These are phyloP conservation scores for Poronia punctata DNA, from an alignment of 495 filamentous ascomycete species.

Conservation along the genomic window DNA sequence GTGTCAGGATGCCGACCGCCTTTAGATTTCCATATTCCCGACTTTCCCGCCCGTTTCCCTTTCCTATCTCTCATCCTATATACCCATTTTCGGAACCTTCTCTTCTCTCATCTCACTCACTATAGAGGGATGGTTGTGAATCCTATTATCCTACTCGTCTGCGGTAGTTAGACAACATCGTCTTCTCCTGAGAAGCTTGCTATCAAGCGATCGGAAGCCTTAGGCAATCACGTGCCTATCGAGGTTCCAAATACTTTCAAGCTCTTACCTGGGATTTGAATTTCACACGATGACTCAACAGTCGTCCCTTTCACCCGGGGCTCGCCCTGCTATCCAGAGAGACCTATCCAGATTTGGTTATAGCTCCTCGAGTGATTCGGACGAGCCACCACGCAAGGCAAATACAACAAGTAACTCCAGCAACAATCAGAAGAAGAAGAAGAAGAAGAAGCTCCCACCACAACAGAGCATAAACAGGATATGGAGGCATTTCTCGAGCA, in stretches of 20 bases:
- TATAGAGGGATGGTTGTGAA: too few species aligned
- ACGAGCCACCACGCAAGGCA: slow-evolving; percentile 24
- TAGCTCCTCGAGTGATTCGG: slow-evolving; percentile 31
- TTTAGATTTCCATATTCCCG: too few species aligned
- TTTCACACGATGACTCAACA: slow-evolving; percentile 3
- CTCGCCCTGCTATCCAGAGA: slow-evolving; percentile 3
- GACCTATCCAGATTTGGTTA: slow-evolving; percentile 26
- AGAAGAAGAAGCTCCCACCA: slow-evolving; percentile 55
- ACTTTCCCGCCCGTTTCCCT: too few species aligned
- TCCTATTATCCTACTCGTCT: too few species aligned
- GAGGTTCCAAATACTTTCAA: too few species aligned
- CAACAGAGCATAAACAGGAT: slow-evolving; percentile 72
- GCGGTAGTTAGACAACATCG: too few species aligned
- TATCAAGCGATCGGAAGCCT: background rate
- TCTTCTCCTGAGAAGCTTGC: too few species aligned
- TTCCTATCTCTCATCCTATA: too few species aligned
- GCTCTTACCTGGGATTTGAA: too few species aligned
- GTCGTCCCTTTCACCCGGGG: background rate
- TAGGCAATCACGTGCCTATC: background rate
- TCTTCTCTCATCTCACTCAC: too few species aligned
- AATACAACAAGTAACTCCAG: slow-evolving; percentile 11
- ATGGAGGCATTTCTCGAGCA: slow-evolving; percentile 71
- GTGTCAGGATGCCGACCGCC: too few species aligned
- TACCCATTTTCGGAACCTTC: too few species aligned
- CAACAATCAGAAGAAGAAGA: slow-evolving; percentile 40